Conservation (phyloP, 495 filamentous ascomycete genomes). For the Cairneyella variabilis region DNA sequence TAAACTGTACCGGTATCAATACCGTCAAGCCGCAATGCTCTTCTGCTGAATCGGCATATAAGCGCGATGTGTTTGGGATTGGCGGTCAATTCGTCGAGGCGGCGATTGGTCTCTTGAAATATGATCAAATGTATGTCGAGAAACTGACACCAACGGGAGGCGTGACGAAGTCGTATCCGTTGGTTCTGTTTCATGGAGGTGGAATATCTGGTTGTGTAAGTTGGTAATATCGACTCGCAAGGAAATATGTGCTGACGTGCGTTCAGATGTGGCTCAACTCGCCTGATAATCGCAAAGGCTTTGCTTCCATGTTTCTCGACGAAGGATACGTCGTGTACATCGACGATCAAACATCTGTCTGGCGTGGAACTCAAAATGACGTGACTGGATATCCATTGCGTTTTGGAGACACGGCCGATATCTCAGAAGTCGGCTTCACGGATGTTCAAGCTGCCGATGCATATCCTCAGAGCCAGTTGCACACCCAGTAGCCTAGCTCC, state of each 20-base stretch:
- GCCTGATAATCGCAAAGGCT: slow-evolving; percentile 43
- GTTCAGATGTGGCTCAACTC: slow-evolving; percentile 39
- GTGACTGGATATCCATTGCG: slow-evolving; percentile 30
- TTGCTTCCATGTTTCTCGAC: slow-evolving; percentile 42
- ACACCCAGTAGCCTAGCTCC: slow-evolving; percentile 48
- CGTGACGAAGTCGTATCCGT: not conserved
- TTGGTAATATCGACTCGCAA: not conserved
- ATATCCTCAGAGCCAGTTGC: slow-evolving; percentile 41
- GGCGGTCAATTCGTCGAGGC: slow-evolving; percentile 2
- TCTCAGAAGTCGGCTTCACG: slow-evolving; percentile 38
- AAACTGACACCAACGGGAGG: slow-evolving; percentile 1
- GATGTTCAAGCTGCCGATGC: slow-evolving; percentile 31
- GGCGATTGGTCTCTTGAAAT: slow-evolving; percentile 1
- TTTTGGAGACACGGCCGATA: slow-evolving; percentile 30
- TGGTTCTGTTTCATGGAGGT: slow-evolving; percentile 6
- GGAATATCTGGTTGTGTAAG: not conserved
- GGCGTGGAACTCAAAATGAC: slow-evolving; percentile 21
- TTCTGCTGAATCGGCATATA: not conserved
- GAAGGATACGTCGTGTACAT: slow-evolving; percentile 44
- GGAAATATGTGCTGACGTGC: not conserved
- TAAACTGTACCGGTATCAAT: slow-evolving; percentile 8
- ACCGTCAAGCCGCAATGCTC: not conserved
- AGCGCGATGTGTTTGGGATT: slow-evolving; percentile 5
- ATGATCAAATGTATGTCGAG: slow-evolving; percentile 10
- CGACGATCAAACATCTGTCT: slow-evolving; percentile 40